phyloP scores from a whole-genome alignment of 225 moss, liverwort and hornwort species.

The Marchantia paleacea region DNA sequence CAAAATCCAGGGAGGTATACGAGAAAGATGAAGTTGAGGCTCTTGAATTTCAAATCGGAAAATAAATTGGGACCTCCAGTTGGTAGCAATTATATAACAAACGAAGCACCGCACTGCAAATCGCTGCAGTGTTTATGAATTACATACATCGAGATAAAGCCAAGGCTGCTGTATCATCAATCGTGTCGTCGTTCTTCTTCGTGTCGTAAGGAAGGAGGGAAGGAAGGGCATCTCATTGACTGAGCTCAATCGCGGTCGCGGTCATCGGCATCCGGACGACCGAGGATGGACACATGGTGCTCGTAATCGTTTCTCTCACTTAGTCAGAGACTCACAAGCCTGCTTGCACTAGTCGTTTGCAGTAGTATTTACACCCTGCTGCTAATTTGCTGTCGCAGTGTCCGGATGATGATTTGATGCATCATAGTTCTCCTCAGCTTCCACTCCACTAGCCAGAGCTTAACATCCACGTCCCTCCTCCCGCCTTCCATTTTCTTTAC shows the following conservation, averaged over 20 bases:
- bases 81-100: constrained; percentile 17
- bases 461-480: background rate
- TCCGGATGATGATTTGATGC: background rate
- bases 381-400: background rate
- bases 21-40: background rate
- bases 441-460: constrained; percentile 2
- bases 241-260: background rate
- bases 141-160: constrained; percentile 26
- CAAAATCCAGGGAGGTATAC: background rate
- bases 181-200: constrained; percentile 7
- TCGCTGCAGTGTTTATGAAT: constrained; percentile 39
- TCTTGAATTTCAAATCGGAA: constrained; percentile 1
- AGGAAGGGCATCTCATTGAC: background rate
- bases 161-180: constrained; percentile 3
- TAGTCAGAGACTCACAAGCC: background rate
- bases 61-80: constrained; percentile 1
- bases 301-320: background rate
- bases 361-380: background rate
- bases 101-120: constrained; percentile 24
- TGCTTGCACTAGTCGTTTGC: background rate
- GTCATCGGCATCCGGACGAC: background rate
- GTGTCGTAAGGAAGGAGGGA: background rate
- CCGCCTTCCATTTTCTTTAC: background rate
- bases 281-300: background rate
- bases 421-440: background rate